Conservation (phyloP, 345 rosid genomes). For the Cardamine occulta region DNA sequence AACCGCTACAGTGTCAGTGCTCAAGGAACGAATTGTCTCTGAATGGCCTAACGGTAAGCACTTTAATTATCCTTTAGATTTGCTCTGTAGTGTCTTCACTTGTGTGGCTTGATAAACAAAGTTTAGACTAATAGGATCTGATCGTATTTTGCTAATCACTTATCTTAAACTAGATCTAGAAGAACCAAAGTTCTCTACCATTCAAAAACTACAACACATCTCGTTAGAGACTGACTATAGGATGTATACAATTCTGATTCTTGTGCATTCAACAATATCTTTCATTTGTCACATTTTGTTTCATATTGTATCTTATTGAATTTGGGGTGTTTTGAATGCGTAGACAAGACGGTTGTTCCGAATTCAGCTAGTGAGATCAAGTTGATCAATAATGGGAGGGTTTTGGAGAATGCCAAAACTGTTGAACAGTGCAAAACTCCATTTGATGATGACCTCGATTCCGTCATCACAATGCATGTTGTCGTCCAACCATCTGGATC, state of each 20-base stretch:
- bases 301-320: neutral
- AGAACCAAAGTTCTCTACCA: too few species aligned
- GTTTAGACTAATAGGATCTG: conserved; percentile 10
- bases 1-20: conserved; percentile 71
- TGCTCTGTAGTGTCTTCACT: conserved; percentile 1
- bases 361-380: conserved; percentile 81
- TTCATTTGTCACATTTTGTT: conserved; percentile 11
- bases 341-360: conserved; percentile 82
- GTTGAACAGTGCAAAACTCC: conserved; percentile 85
- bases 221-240: neutral
- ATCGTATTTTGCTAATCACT: neutral
- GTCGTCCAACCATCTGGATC: conserved; percentile 81
- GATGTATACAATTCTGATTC: neutral
- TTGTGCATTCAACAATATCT: neutral
- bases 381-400: conserved; percentile 86
- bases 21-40: conserved; percentile 77
- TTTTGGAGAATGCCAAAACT: conserved; percentile 83
- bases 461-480: conserved; percentile 91
- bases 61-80: conserved; percentile 9
- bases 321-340: conserved; percentile 17
- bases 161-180: neutral
- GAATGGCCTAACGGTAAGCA: conserved; percentile 89
- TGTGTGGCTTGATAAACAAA: neutral
- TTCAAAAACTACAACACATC: neutral
- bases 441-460: conserved; percentile 65